Evolutionary conservation across 225 moss, liverwort and hornwort species (phyloP), one percentile per base, ranked within the genome.

Genomic region (Sphagnum tenellum): DNA sequence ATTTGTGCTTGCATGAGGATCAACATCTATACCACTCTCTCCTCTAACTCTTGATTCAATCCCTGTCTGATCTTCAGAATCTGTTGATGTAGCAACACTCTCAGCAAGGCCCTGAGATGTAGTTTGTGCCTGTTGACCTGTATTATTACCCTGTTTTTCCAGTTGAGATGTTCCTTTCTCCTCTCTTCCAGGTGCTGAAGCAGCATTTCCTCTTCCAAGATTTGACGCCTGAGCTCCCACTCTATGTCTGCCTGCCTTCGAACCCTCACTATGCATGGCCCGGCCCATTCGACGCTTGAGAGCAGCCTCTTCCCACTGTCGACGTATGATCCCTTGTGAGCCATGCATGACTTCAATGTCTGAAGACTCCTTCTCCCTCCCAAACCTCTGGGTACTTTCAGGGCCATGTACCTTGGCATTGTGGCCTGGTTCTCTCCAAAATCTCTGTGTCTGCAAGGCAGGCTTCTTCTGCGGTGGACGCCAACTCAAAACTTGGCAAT

Each of bases 261-360:
- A 93, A 45, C 86, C 90, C 67, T 90, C 96, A 58, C 98, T 98
- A 67, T 77, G 85, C 98, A 91, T 83, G 54, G 83, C 75, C 52
- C 83, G 79, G 57, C 93, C 82, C 71, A 89, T 88, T 47, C 90
- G 78, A 50, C 90, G 85, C 66, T 76, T 78, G 71, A 98, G 73
- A 5, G 82, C 89, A 0, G 93, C 90, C 13, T 83, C 90, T 79
- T 98, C 98, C 98, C 98, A 98, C 64, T 64, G 59, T 70, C 85
- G 80, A 5, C 87, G 89, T 54, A 98, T 70, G 4, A 68, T 78
- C 47, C 83, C 74, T 46, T 98, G 93, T 0, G 80, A 77, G 59
- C 75, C 85, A 2, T 75, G 84, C 2, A 78, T 56, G 12, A 86
- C 74, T 67, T 89, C 87, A 6, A 79, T 70, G 6, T 82, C 89